Base-by-base conservation (phyloP, 495 filamentous ascomycete genomes). In the Xylaria flabelliformis region DNA sequence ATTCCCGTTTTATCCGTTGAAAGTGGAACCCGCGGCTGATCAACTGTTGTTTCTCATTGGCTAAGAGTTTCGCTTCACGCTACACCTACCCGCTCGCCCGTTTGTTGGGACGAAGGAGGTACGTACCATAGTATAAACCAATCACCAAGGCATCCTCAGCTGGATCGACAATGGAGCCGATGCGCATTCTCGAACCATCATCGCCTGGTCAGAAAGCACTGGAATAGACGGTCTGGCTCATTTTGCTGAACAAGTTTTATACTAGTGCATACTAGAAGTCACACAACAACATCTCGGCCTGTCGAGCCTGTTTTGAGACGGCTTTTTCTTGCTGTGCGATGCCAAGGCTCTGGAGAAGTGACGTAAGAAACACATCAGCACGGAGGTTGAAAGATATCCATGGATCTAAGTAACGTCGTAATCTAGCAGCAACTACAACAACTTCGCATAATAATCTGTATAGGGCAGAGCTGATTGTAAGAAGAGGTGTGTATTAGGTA, bases 31-130 rank as follows among this genome's bases (percentile, higher is more conserved):
- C 39, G 44, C 39, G 61, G 61, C 61, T 64, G 61, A 44, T 44
- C 12, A 44, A 15, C 26, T 0, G 8, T 5, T 6, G 4, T 29
- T 21, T 4, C 61, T 13, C 4, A 64, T 64, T 64, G 36, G 61
- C 39, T 17, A 12, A 34, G 6, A 29, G 7, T 21, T 39, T 21
- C 34, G 17, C 34, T 21, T 51, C 21, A 21, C 44, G 17, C 15
- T 19, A 24, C 29, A 21, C 26, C 59, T 64, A 19, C n/a, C 39
- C 39, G 61, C 12, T 46, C 21, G 39, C 61, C 59, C 61, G 61
- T 64, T 64, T 64, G 61, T 64, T 64, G 61, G 61, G 61, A 44
- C 39, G 39, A 12, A 44, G n/a, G 39, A 63, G 39, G 51, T 15
- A 29, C 6, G 29, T 24, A 64, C 21, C 15, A 36, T 4, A 29